A percentile compares a stretch with the other conserved stretches of the same genome.
Evolutionary conservation across 805 yeast genomes (phyloP).

Genomic region (Barnettozyma californica): DNA sequence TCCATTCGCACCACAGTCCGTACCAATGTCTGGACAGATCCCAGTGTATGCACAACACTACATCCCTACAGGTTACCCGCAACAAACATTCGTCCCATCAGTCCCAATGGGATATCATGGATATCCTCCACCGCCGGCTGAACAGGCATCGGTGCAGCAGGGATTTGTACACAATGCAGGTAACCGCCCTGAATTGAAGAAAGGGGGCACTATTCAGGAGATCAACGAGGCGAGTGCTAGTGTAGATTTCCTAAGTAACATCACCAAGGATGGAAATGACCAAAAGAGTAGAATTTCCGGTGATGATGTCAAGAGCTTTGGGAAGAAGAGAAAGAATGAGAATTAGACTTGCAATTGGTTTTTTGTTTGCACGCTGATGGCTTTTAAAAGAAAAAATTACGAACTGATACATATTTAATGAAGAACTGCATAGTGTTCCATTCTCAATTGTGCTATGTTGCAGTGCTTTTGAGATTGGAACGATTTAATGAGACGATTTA

Average conservation of each 20-base stretch:
- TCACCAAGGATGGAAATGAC: neutral
- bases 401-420: too few relatives aligned
- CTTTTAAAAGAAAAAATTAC: neutral
- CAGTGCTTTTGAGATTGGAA: neutral
- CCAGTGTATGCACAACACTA: neutral
- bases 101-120: too few relatives aligned
- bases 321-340: too few relatives aligned
- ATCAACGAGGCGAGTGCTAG: constrained; percentile 4
- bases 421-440: neutral
- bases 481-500: too few relatives aligned
- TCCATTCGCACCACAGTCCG: neutral
- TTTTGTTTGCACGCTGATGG: neutral
- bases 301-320: too few relatives aligned
- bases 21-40: neutral
- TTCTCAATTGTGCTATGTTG: neutral
- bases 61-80: neutral
- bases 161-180: neutral
- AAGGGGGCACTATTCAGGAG: constrained; percentile 7
- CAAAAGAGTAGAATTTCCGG: neutral
- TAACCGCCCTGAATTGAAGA: neutral
- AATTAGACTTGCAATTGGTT: too few relatives aligned
- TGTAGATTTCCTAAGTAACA: constrained; percentile 3
- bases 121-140: neutral
- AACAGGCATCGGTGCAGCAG: neutral
- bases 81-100: neutral